Base-by-base conservation (phyloP, 108 stramenopile species). In the Nitzschia sp. region DNA sequence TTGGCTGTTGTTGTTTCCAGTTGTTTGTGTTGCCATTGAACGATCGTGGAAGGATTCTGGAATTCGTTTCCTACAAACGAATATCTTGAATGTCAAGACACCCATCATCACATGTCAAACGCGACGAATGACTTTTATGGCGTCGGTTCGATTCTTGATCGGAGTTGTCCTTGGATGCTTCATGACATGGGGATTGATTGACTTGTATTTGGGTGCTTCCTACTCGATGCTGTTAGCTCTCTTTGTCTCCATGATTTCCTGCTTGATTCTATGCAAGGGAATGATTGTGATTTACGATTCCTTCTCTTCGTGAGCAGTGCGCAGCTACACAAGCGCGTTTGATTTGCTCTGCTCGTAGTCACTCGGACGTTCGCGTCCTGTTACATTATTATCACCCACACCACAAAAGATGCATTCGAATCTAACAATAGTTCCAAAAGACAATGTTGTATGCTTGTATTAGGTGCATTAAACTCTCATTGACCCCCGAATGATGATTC, bases 151-250 rank as follows among this genome's bases (percentile, higher is more conserved):
- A 47, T 70, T 70, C 49, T 55, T 57, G 34, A 36, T 31, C 30
- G 58, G 68, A 29, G 23, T 70, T 15, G 68, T 70, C 4, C 45
- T 70, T n/a, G 68, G 68, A 59, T 70, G 68, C 25, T 70, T 59
- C 30, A 24, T 46, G 24, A 32, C 55, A 11, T 70, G 68, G 68
- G 33, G 31, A 5, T 19, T 70, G 68, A 0, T 47, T 9, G 68
- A 70, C 48, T 8, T 70, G 13, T 59, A 54, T 15, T 8, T 70
- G 19, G 58, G 29, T 48, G 58, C 68, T 46, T 54, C 45, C 23
- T 9, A 55, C 4, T 3, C 3, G 8, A 48, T 59, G 34, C 21
- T 70, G 13, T 26, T n/a, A 8, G 33, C 28, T 11, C 25, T 70
- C 17, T 31, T 47, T 1, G 17, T 48, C 19, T 59, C 68, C 18